Base-by-base conservation (phyloP, 2,329 filamentous ascomycete genomes). In the Penicillium sp. region DNA sequence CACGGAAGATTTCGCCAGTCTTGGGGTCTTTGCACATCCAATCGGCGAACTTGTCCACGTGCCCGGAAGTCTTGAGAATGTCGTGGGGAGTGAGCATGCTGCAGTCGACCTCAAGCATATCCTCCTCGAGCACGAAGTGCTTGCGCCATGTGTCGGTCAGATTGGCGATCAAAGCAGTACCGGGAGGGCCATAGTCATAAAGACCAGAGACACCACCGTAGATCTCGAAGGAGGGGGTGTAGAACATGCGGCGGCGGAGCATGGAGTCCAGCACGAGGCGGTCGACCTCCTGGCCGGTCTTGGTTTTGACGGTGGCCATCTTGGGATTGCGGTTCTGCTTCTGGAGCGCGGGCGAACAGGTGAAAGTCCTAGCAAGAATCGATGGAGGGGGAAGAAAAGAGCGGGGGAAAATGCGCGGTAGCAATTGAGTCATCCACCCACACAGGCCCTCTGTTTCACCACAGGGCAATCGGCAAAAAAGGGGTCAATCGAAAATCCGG, bases 11-110 rank as follows among this genome's bases (percentile, higher is more conserved):
- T 74, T 99, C 94, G 70, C 94, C 94, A 66, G 88, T 96, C 82
- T 95, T 95, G 58, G 93, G 90, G 74, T 99, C 94, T 76, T 95
- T 96, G 85, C 90, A 96, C 92, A 97, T 96, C 90, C 89, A 97
- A 74, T 97, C 93, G 74, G 90, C 89, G 69, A 97, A 97, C 76
- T 95, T 95, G 74, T 96, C 93, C 61, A 97, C 94, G 77, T 99
- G 94, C 59, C 94, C 94, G 72, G 85, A 89, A 49, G 93, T 96
- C 82, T 97, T 95, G 69, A 99, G 84, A 34, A 99, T 90, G 44
- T 94, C 89, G 67, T 94, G 85, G 31, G 94, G 94, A 38, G 94
- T 99, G 69, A 99, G 76, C 76, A 93, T 94, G 36, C 89, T 94
- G 78, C 90, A 95, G 77, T 96, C 92, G 60, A 96, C 85, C 78